These are phyloP conservation scores for Cladosporium sp. DNA, from an alignment of 2,329 filamentous ascomycete genomes.

Conservation along the genomic window DNA sequence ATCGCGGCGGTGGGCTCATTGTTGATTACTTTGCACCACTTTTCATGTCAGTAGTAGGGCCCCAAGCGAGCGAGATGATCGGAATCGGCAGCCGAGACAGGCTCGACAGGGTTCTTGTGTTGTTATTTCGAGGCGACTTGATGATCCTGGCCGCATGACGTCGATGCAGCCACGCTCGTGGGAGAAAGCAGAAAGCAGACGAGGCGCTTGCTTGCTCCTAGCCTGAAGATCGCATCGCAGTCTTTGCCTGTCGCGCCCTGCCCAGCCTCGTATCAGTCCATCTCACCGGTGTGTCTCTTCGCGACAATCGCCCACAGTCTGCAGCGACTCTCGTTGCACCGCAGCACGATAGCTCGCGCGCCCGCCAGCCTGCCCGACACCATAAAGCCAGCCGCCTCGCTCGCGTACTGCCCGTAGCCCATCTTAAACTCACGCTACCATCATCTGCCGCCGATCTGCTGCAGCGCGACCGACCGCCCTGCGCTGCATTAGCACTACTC, in stretches of 20 bases:
- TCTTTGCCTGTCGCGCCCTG: not conserved
- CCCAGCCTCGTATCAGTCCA: not conserved
- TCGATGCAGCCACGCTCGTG: not conserved
- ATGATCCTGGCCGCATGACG: conserved; percentile 5
- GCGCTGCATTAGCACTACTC: conserved; percentile 10
- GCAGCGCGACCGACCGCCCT: conserved; percentile 2
- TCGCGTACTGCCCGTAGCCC: not conserved
- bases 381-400: not conserved
- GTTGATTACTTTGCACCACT: too few relatives aligned
- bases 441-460: conserved; percentile 5
- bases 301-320: not conserved
- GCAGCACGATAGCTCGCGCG: not conserved
- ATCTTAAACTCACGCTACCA: not conserved
- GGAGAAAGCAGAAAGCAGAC: not conserved
- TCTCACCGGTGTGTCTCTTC: not conserved
- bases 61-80: too few relatives aligned
- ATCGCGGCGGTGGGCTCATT: too few relatives aligned
- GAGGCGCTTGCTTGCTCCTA: not conserved
- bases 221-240: not conserved
- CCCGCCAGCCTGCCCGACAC: not conserved
- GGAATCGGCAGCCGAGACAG: too few relatives aligned
- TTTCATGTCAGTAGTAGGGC: too few relatives aligned
- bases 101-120: not conserved
- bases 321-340: not conserved
- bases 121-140: not conserved